Base-by-base conservation (phyloP, 2,329 filamentous ascomycete species). In the Colletotrichum cereale region DNA sequence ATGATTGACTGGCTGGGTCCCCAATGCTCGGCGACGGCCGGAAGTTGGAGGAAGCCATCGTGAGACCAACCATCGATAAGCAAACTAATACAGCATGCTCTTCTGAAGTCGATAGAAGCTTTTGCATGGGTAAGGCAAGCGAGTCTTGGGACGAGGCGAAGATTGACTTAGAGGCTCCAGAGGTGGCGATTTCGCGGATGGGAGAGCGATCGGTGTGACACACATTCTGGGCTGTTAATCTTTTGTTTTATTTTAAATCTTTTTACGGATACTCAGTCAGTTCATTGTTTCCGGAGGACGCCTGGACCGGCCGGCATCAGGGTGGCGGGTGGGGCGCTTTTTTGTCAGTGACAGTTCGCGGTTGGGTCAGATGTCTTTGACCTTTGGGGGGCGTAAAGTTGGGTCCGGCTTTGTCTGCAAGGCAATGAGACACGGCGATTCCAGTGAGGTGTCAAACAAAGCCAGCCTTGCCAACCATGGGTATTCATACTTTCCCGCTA, bases 101-200 rank as follows among this genome's bases (percentile, higher is more conserved):
- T 60, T n/a, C 53, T 29, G 69, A 63, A 38, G 69, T 72, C 34
- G n/a, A 72, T 60, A 69, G 40, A 72, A 72, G 69, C 53, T 72
- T 69, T 67, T 36, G 29, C 24, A 34, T n/a, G 36, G 52, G 53
- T 53, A 57, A 68, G 47, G 58, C 69, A 60, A 61, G 69, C 69
- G 16, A 65, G 36, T 58, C 52, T 68, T 71, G 47, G 58, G 58
- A 55, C 65, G 58, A 63, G 65, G 68, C 26, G 67, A 72, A 50
- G 58, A 68, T 68, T 68, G 44, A 56, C 69, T 42, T 44, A 55
- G 58, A 64, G 58, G 58, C 65, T 63, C 65, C 55, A n/a, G n/a
- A 68, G 62, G 68, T 71, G 68, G 68, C 68, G 57, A 67, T 31
- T 60, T 40, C 11, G 31, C 31, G 42, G 31, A 31, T 47, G 56